These are phyloP conservation scores for Colletotrichum somersetense DNA, from an alignment of 2,329 filamentous ascomycete species.

Conservation along the genomic window DNA sequence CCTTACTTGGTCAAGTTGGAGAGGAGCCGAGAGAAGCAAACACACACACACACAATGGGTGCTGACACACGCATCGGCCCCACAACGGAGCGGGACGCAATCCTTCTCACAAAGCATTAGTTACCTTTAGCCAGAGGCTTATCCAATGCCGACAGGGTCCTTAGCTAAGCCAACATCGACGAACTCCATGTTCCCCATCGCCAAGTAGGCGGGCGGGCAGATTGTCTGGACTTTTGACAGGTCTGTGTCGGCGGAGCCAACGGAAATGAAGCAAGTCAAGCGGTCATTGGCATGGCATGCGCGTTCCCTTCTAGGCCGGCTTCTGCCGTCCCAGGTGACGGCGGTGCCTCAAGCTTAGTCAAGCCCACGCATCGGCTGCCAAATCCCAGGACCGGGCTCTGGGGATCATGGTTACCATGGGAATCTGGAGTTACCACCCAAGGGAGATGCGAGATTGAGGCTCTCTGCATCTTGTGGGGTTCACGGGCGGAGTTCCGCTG, in stretches of 20 bases:
- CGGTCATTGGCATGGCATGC: background rate
- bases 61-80: conserved; percentile 29
- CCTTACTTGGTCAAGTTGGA: no score
- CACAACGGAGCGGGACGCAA: conserved; percentile 36
- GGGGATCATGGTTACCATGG: background rate
- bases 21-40: background rate
- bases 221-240: background rate
- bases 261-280: background rate
- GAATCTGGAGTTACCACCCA: background rate
- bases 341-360: conserved; percentile 32
- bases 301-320: background rate
- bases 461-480: conserved; percentile 15
- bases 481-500: conserved; percentile 30
- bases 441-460: background rate
- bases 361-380: conserved; percentile 22
- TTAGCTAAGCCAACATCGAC: conserved; percentile 34
- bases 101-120: conserved; percentile 22
- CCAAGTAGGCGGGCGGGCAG: conserved; percentile 1
- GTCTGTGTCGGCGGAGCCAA: background rate
- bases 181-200: background rate
- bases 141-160: conserved; percentile 26
- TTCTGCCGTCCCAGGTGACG: background rate
- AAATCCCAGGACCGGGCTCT: background rate
- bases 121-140: background rate
- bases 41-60: background rate